Evolutionary conservation across 176 grass and related monocot species (phyloP), one percentile per base, ranked within the genome.

Genomic region (Triticum dicoccoides): DNA sequence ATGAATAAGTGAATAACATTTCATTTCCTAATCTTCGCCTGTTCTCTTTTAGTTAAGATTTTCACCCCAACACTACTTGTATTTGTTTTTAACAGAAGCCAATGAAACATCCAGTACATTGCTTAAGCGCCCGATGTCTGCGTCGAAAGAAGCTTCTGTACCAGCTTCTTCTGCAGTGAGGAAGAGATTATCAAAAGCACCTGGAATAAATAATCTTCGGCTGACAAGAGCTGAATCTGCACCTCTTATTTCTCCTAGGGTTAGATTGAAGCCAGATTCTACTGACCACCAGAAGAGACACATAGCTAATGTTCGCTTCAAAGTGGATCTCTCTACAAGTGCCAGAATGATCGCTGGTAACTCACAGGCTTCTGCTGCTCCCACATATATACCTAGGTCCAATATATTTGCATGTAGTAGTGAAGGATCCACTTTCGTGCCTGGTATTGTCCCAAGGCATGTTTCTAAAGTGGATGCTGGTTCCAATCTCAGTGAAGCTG

Each of bases 121-220:
- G 52, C 87, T 88, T 54, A 91, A 79, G 85, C 67, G 18, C 32
- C 63, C 71, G 73, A 84, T 86, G 65, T 83, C 83, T 80, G 9
- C 34, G 82, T 82, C 83, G 30, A 95, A 92, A 85, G 82, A 81
- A 80, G 77, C 30, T 87, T 62, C 73, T 85, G 67, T 35, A 38
- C 63, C 82, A 69, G 11, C 80, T 88, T 61, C 88, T 84, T 52
- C 86, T 73, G 69, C 84, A 82, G 34, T 89, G 80, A 34, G 51
- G 12, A 89, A 83, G 86, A 92, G 76, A 86, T 87, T 88, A 81
- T 80, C 90, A 86, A 91, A 90, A 78, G 78, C 73, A 73, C 84
- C 82, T 56, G 54, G 45, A 41, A 83, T 82, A 87, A 77, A 44
- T 42, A 85, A 86, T 77, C 27, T 78, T 61, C 89, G 47, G 51